Base-by-base conservation (phyloP, 2,329 filamentous ascomycete species). In the Exophiala sp. region DNA sequence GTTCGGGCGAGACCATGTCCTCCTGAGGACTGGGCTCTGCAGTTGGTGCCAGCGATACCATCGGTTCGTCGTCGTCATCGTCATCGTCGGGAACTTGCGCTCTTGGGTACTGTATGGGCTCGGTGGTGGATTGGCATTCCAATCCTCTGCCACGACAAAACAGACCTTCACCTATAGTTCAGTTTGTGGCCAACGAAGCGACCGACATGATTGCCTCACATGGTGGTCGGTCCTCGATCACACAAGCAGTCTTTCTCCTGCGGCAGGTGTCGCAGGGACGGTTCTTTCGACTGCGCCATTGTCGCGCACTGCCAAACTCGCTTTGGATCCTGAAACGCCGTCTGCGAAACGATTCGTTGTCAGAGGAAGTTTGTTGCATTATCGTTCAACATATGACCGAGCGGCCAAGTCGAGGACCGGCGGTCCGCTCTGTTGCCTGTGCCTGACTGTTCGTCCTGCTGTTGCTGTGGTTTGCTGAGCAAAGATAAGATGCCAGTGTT, bases 181-280 rank as follows among this genome's bases (percentile, higher is more conserved):
- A 48, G 39, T 23, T n/a, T 21, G 16, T 21, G 32, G 35, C 16
- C 9, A 18, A 41, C 48, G 39, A 41, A 18, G 13, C 24, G n/a
- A n/a, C n/a, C 24, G 43, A 29, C 14, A 49, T 24, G 27, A 30
- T 9, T 37, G 24, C 58, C 70, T 62, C 65, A 74, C 72, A 74
- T 50, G 71, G 72, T 43, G 71, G 71, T 50, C 66, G 62, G 9
- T 63, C 63, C 23, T 69, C 66, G 47, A 75, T 74, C 6, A 74
- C 67, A 57, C 72, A 74, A n/a, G 70, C 72, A 35, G 71, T 73
- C 62, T 74, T 74, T 14, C 72, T 64, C 40, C 63, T 63, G 7
- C 71, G 68, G 54, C 72, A 74, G 9, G 66, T 64, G 60, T 74
- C 72, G 52, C 72, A 75, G 1, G 72, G 72, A 21, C 70, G 66